Evolutionary conservation across 139 green algal genomes (phyloP), one percentile per base, ranked within the genome.

Genomic region (Limnomonas spitsbergensis): DNA sequence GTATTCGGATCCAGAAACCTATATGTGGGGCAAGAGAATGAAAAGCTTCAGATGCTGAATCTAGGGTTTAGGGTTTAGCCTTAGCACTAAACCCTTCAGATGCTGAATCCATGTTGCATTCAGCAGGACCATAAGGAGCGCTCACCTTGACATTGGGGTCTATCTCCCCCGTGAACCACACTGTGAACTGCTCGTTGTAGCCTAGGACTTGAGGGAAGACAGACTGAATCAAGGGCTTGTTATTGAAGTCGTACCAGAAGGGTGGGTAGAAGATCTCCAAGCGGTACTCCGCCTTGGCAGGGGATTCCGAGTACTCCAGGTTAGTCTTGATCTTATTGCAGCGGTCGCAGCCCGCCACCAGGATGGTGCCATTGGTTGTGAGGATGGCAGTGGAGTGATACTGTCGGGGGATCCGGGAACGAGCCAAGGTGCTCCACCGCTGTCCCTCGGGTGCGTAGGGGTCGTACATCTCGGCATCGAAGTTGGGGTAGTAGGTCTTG

Each of bases 241-340:
- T 69, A 20, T 66, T n/a, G 52, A 77, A 69, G 53, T 80, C 72
- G 61, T 82, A 82, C 68, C 68, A 81, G 38, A 77, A 82, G 0
- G 82, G 78, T n/a, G 82, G 82, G 32, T 77, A 78, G 69, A 81
- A 83, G 74, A 83, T 80, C 82, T 86, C 82, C 1, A 70, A 54
- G 29, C 82, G 82, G 74, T 86, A 86, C 68, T 86, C 82, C 26
- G 75, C 53, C 54, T 81, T 78, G 9, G 35, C 54, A 40, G 2
- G 34, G 37, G 72, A 38, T 3, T 53, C 35, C 1, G 38, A 53
- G 34, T 47, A 74, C 29, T 26, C 3, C 14, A 74, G 7, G 68
- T 74, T 47, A 32, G 20, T 74, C 6, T 24, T 7, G 4, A 74
- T 47, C 36, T 74, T 42, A 24, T 4, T 27, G 69, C 82, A 87